Evolutionary conservation across 2,329 filamentous ascomycete species (phyloP), one percentile per base, ranked within the genome.

Genomic region (Pseudogymnoascus verrucosus): DNA sequence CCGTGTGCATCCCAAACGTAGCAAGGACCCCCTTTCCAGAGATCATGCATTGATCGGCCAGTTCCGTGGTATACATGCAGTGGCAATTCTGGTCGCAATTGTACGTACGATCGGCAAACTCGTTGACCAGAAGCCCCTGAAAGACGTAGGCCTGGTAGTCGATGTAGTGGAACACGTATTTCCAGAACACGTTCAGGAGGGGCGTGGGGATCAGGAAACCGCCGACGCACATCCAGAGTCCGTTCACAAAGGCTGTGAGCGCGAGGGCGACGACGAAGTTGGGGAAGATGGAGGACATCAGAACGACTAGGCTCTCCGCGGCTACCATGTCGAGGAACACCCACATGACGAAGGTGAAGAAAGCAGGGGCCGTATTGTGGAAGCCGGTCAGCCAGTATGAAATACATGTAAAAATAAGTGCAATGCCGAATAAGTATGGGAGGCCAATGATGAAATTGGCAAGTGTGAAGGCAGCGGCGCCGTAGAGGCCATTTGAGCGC

Each of bases 81-180:
- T 74, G 75, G 66, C 79, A 76, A 51, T 66, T n/a, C 19, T 64
- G 63, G 1, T 64, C 77, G 71, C 90, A 93, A 4, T 76, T 74
- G 73, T 90, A 96, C 2, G 78, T 80, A 11, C 89, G 79, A n/a
- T 82, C 68, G 1, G 78, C 78, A 73, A 96, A 95, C 76, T 96
- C 90, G 71, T 95, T 96, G 62, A 93, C 86, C 90, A 96, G 93
- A 90, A 96, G 93, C 12, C 90, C 91, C 72, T 93, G 85, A 73
- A 96, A 96, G 3, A 96, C 91, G 69, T 93, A 96, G 47, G 81
- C 83, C 73, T 93, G 90, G 71, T 96, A 96, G 73, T 96, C 89
- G 72, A 93, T 93, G 74, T 93, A 96, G 72, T 93, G 89, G 70
- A 95, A 95, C 5, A 89, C 89, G 70, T 96, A 95, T 74, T 86